These are phyloP conservation scores for Medicago ruthenica DNA, from an alignment of 306 rosid species.

Conservation along the genomic window DNA sequence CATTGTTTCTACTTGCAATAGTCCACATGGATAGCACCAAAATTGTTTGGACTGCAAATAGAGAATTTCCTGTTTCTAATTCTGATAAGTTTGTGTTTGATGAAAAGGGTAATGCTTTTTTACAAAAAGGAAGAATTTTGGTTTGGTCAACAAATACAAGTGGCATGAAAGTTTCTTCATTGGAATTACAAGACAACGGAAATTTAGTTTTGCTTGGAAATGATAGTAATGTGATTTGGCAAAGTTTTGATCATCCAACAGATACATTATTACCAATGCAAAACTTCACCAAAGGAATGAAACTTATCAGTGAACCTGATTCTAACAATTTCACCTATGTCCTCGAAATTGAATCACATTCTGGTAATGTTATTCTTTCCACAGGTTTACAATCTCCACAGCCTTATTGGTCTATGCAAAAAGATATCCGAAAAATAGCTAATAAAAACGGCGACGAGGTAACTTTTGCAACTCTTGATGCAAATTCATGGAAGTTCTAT, in stretches of 20 bases:
- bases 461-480: constrained; percentile 52
- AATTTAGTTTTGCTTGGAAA: constrained; percentile 70
- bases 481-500: constrained; percentile 84
- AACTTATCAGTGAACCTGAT: constrained; percentile 62
- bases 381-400: constrained; percentile 70
- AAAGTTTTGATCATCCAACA: constrained; percentile 87
- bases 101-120: constrained; percentile 57
- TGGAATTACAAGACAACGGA: constrained; percentile 72
- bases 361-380: constrained; percentile 71
- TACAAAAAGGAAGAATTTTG: constrained; percentile 51
- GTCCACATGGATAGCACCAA: constrained; percentile 44
- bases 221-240: constrained; percentile 62
- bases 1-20: constrained; percentile 61
- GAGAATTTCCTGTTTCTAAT: constrained; percentile 62
- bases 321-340: constrained; percentile 58
- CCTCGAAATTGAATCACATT: constrained; percentile 62
- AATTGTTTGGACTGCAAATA: constrained; percentile 77
- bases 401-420: constrained; percentile 85
- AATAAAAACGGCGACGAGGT: constrained; percentile 55
- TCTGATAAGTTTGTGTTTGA: constrained; percentile 74
- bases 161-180: constrained; percentile 61
- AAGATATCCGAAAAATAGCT: constrained; percentile 62
- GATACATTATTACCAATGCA: constrained; percentile 77
- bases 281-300: constrained; percentile 75
- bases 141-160: constrained; percentile 72